Conservation (phyloP, 2,329 filamentous ascomycete species). For the Diplodia sapinea region DNA sequence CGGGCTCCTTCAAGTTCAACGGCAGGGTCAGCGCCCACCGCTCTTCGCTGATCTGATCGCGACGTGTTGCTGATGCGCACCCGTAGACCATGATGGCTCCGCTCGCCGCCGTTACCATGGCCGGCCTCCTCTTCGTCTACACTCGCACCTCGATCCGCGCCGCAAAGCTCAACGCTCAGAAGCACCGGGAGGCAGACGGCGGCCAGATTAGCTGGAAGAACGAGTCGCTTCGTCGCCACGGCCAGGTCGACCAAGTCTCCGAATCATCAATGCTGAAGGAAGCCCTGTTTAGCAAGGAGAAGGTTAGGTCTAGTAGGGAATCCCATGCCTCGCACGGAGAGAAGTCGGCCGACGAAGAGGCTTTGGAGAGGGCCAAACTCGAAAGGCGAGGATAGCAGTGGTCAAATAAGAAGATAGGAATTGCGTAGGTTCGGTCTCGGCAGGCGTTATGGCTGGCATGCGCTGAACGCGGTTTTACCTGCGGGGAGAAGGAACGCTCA, state of each 20-base stretch:
- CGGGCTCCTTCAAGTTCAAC: conserved; percentile 25
- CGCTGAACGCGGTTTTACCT: not conserved
- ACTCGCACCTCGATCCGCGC: conserved; percentile 68
- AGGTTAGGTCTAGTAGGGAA: not conserved
- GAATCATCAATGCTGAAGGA: conserved; percentile 22
- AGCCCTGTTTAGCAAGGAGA: conserved; percentile 22
- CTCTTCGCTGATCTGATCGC: not conserved
- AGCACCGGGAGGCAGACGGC: conserved; percentile 63
- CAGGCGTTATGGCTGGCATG: not conserved
- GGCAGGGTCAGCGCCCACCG: conserved; percentile 15
- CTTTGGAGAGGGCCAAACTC: conserved; percentile 7
- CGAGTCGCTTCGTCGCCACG: conserved; percentile 61
- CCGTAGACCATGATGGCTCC: conserved; percentile 62
- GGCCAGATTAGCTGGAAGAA: conserved; percentile 62
- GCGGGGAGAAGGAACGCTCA: not conserved
- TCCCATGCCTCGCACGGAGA: not conserved
- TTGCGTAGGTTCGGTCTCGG: not conserved
- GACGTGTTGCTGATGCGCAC: not conserved
- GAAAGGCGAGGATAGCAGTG: conserved; percentile 6
- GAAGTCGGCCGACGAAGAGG: conserved; percentile 19
- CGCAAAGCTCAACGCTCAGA: conserved; percentile 69
- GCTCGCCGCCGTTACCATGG: conserved; percentile 68
- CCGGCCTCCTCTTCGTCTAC: conserved; percentile 65
- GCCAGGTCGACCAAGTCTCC: conserved; percentile 36
- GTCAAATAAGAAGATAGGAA: not conserved